A percentile compares a stretch with the other conserved stretches of the same genome.
phyloP scores from a whole-genome alignment of 768 basidiomycete species.

The Kwoniella botswanensis region DNA sequence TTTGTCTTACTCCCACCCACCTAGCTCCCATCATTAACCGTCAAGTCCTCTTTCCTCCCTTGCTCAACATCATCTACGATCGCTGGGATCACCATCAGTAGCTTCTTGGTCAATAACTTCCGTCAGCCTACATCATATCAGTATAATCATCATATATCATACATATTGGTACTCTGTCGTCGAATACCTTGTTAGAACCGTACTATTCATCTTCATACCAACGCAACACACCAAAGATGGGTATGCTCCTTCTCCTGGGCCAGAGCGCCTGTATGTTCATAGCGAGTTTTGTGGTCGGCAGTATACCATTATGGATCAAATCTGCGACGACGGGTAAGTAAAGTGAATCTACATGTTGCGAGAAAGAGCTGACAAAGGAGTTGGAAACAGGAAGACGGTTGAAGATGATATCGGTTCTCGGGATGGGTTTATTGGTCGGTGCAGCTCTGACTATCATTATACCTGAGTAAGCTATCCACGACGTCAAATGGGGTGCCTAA shows the following conservation, averaged over 20 bases:
- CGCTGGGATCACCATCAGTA: background rate
- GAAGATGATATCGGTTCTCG: conserved; percentile 67
- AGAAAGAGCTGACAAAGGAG: conserved; percentile 1
- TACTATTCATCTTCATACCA: background rate
- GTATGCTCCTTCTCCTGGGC: conserved; percentile 49
- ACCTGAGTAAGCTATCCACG: conserved; percentile 72
- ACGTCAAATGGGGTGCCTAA: no score
- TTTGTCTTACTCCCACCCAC: background rate
- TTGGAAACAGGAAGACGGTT: conserved; percentile 58
- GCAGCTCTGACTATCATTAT: conserved; percentile 89
- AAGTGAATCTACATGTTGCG: conserved; percentile 62
- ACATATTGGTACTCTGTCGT: background rate
- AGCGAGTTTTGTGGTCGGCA: conserved; percentile 68
- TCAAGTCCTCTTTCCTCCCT: conserved; percentile 14
- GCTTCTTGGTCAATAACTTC: background rate
- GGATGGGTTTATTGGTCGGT: conserved; percentile 84
- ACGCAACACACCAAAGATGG: conserved; percentile 43
- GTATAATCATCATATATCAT: background rate
- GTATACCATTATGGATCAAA: conserved; percentile 74
- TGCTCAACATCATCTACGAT: background rate
- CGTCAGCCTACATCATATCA: background rate
- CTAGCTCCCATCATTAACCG: background rate
- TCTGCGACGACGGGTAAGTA: conserved; percentile 53
- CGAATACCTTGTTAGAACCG: background rate
- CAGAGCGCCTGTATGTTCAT: conserved; percentile 57